phyloP scores from a whole-genome alignment of 2,329 filamentous ascomycete genomes.

The Aspergillus uvarum region DNA sequence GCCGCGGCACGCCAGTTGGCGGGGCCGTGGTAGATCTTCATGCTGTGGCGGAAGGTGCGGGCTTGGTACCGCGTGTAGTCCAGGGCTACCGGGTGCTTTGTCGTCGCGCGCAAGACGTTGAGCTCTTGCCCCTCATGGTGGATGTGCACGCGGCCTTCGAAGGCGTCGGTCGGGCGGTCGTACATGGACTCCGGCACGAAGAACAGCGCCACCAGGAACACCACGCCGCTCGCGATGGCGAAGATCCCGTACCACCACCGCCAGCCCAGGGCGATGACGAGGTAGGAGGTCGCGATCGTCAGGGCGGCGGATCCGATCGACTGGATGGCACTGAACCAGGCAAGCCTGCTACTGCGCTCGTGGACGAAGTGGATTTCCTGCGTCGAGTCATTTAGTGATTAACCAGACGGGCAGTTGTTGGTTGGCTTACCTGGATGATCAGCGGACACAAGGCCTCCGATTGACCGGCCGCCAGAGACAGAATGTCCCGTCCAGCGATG shows the following conservation, averaged over 20 bases:
- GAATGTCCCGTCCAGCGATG: conserved; percentile 13
- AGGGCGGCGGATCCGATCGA: conserved; percentile 10
- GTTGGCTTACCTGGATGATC: conserved; percentile 3
- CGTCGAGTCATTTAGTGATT: not conserved
- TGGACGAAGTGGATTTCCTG: conserved; percentile 17
- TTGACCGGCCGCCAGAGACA: conserved; percentile 12
- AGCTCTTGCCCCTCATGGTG: not conserved
- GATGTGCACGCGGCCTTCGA: not conserved
- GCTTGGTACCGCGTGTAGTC: conserved; percentile 5
- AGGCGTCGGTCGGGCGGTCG: conserved; percentile 4
- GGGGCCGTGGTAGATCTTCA: not conserved
- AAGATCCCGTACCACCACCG: conserved; percentile 18
- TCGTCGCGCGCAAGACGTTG: not conserved
- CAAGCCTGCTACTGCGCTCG: conserved; percentile 10
- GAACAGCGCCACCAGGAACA: conserved; percentile 1
- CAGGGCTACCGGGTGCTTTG: not conserved
- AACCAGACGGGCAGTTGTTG: not conserved
- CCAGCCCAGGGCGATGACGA: conserved; percentile 13
- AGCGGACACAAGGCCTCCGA: conserved; percentile 11
- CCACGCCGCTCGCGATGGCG: conserved; percentile 7
- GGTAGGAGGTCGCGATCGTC: conserved; percentile 10
- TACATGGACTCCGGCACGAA: conserved; percentile 7
- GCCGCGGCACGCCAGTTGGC: conserved; percentile 9
- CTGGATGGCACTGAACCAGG: conserved; percentile 17
- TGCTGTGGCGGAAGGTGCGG: conserved; percentile 6